Base-by-base conservation (phyloP, 371 early-diverging fungal genomes). In the Mucor lusitanicus region DNA sequence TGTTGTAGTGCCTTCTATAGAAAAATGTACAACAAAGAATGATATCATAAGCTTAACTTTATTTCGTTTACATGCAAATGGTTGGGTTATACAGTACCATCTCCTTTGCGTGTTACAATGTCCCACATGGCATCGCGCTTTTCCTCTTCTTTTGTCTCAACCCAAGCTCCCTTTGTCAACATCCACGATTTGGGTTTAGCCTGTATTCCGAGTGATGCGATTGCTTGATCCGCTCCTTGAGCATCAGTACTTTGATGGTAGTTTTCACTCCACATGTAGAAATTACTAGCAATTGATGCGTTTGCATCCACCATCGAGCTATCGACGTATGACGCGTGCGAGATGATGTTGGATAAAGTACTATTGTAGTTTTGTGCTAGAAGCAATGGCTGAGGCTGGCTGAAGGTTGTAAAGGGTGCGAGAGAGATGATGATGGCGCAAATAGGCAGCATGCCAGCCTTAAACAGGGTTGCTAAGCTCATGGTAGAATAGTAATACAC, bases 21-120 rank as follows among this genome's bases (percentile, higher is more conserved):
- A 33, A 33, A 13, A 37, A 37, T 13, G 37, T 37, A 37, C 37
- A 37, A 37, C 37, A 37, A 37, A 50, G 23, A 50, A 50, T 50
- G 50, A 50, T 50, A 50, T 50, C 50, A 50, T 25, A 44, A n/a
- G 50, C 23, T 50, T 50, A 50, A 50, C 23, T 50, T 50, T 50
- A 37, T 37, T n/a, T 37, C 11, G 37, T 13, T 12, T 37, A 8
- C 37, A 37, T 37, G 37, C 37, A 37, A 13, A 37, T 37, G 37
- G 2, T 46, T 46, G 46, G 19, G 46, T 46, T 46, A 19, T 17
- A 46, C 46, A 19, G 46, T 50, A 50, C 25, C 21, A 50, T 50
- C 4, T 23, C 9, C 21, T 23, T 23, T 50, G 12, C 21, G 23
- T 50, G 50, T 50, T 50, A 50, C 50, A 50, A 25, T 23, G 50